phyloP scores from a whole-genome alignment of 257 asterid species.

The Ophiorrhiza pumila region DNA sequence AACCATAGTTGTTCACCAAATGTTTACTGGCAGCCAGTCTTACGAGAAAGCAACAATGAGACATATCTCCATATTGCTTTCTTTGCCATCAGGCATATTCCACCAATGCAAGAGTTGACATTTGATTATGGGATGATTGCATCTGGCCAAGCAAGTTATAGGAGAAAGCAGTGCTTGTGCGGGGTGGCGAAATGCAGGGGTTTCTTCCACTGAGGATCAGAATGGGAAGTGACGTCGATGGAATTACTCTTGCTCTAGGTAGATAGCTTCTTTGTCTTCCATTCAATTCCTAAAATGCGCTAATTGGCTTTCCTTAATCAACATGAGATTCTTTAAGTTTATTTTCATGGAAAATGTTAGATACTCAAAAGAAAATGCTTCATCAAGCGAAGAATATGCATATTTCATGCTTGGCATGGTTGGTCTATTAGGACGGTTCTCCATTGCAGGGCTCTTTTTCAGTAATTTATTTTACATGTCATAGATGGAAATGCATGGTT shows the following conservation, averaged over 20 bases:
- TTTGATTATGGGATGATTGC: slow-evolving; percentile 74
- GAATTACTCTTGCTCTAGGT: slow-evolving; percentile 15
- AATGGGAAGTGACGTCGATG: neutral
- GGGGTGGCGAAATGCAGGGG: slow-evolving; percentile 77
- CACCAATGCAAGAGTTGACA: slow-evolving; percentile 92
- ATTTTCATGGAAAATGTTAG: neutral
- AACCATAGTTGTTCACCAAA: slow-evolving; percentile 93
- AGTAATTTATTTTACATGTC: neutral
- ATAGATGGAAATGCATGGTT: neutral
- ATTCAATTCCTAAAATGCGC: neutral
- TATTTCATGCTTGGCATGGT: neutral
- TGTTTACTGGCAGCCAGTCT: slow-evolving; percentile 76
- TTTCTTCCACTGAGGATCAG: slow-evolving; percentile 47
- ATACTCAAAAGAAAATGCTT: neutral
- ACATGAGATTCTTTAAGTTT: neutral
- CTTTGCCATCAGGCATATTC: slow-evolving; percentile 77
- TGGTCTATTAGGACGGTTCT: neutral
- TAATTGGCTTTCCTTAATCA: neutral
- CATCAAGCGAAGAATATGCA: neutral
- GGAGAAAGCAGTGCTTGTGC: slow-evolving; percentile 75
- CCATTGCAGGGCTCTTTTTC: neutral
- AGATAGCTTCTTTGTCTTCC: neutral
- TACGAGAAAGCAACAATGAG: slow-evolving; percentile 61
- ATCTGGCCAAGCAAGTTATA: slow-evolving; percentile 44
- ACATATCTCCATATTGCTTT: slow-evolving; percentile 70